phyloP scores from a whole-genome alignment of 2,329 filamentous ascomycete species.

The Septoria petroselini region DNA sequence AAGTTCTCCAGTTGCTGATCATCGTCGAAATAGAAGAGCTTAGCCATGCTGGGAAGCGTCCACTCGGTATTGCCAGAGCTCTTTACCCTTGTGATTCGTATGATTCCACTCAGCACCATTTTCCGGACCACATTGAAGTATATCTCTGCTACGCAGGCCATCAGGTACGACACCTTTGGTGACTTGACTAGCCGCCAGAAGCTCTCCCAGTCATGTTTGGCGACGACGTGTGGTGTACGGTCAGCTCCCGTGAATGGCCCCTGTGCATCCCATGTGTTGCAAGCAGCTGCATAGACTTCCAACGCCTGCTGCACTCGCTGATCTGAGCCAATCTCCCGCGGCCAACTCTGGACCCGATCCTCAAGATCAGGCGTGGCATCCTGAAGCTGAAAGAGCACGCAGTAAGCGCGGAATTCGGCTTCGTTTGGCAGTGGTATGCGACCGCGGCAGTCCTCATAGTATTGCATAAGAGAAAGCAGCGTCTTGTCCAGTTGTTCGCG shows the following conservation, averaged over 20 bases:
- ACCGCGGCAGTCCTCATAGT: slow-evolving; percentile 56
- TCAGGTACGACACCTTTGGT: slow-evolving; percentile 56
- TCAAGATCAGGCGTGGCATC: slow-evolving; percentile 53
- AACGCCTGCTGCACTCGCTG: slow-evolving; percentile 55
- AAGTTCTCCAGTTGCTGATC: slow-evolving; percentile 54
- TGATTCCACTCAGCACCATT: slow-evolving; percentile 50
- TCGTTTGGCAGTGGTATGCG: slow-evolving; percentile 55
- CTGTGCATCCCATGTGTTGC: slow-evolving; percentile 52
- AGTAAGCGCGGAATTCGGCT: slow-evolving; percentile 63
- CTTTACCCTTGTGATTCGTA: slow-evolving; percentile 20
- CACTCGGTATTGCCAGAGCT: slow-evolving; percentile 50
- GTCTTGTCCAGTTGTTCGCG: slow-evolving; percentile 63
- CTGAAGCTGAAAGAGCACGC: slow-evolving; percentile 56
- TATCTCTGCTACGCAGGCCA: slow-evolving; percentile 63
- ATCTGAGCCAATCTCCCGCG: slow-evolving; percentile 50
- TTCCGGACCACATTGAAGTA: slow-evolving; percentile 60
- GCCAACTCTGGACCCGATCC: slow-evolving; percentile 57
- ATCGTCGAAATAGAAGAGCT: slow-evolving; percentile 55
- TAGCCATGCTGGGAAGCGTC: slow-evolving; percentile 53
- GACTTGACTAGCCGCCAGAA: slow-evolving; percentile 60
- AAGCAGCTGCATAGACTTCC: slow-evolving; percentile 55
- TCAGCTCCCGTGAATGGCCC: slow-evolving; percentile 49
- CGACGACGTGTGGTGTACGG: slow-evolving; percentile 49
- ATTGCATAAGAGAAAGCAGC: slow-evolving; percentile 58
- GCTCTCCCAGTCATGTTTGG: slow-evolving; percentile 56